Conservation (phyloP, 441 rosid genomes). For the Gossypium aridum region DNA sequence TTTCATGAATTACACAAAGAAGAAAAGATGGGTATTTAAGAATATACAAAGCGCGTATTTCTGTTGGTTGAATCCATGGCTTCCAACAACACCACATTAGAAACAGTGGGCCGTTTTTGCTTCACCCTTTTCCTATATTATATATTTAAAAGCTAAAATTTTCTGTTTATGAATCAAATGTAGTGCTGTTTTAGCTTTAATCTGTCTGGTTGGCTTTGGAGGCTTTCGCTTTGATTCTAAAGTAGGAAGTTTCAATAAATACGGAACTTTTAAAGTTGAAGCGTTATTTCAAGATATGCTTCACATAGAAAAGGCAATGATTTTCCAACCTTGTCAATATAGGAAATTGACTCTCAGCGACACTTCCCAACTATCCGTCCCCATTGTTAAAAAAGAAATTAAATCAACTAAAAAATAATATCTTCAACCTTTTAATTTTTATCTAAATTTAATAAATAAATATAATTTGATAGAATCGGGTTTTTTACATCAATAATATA, state of each 20-base stretch:
- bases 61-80: constrained; percentile 9
- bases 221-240: neutral
- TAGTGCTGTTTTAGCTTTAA: neutral
- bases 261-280: neutral
- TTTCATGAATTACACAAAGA: neutral
- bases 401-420: no score
- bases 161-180: neutral
- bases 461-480: no score
- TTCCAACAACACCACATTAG: neutral
- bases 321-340: no score
- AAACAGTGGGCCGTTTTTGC: neutral
- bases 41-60: neutral
- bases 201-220: neutral
- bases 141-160: neutral
- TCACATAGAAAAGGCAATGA: no score
- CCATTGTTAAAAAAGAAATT: no score
- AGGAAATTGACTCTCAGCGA: no score
- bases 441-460: no score
- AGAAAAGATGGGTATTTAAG: neutral
- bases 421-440: no score
- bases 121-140: neutral
- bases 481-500: no score
- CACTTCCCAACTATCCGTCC: no score
- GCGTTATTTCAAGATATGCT: neutral
- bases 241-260: neutral